These are phyloP conservation scores for Yamadazyma sp. DNA, from an alignment of 805 yeast species.

Conservation along the genomic window DNA sequence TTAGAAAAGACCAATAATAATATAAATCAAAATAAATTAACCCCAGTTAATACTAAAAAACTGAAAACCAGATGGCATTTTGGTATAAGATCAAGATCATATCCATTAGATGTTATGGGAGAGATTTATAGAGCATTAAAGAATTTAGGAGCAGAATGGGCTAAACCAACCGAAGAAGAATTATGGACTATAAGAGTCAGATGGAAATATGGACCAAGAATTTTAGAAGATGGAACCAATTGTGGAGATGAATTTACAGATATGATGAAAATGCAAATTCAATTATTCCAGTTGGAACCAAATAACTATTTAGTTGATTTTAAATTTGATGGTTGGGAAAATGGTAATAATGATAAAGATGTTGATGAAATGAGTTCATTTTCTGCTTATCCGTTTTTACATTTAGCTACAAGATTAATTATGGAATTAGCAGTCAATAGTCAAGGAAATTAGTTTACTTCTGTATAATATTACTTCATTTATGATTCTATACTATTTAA, in stretches of 20 bases:
- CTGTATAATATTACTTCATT: too few species aligned
- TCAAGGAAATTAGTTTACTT: conserved; percentile 45
- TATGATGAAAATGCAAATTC: conserved; percentile 95
- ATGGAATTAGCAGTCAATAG: conserved; percentile 97
- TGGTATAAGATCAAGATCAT: conserved; percentile 92
- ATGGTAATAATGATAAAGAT: conserved; percentile 23
- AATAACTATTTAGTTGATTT: conserved; percentile 95
- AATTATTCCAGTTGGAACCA: conserved; percentile 91
- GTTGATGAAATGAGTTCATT: conserved; percentile 81
- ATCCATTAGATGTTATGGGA: conserved; percentile 98
- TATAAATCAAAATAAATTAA: conserved; percentile 23
- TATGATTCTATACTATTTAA: too few species aligned
- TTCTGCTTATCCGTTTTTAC: conserved; percentile 92
- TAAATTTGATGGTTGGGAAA: conserved; percentile 97
- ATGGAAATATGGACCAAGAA: conserved; percentile 68
- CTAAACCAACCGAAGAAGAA: conserved; percentile 90
- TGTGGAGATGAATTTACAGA: conserved; percentile 43
- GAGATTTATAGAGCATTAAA: conserved; percentile 93
- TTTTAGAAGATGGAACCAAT: conserved; percentile 5
- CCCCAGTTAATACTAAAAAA: conserved; percentile 69
- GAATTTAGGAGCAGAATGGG: conserved; percentile 96
- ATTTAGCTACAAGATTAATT: conserved; percentile 84
- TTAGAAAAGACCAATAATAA: conserved; percentile 38
- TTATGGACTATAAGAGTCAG: conserved; percentile 94
- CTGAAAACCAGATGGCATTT: conserved; percentile 98